Evolutionary conservation across 164 flowering plant species (phyloP).

Genomic region (Annona cherimola): DNA sequence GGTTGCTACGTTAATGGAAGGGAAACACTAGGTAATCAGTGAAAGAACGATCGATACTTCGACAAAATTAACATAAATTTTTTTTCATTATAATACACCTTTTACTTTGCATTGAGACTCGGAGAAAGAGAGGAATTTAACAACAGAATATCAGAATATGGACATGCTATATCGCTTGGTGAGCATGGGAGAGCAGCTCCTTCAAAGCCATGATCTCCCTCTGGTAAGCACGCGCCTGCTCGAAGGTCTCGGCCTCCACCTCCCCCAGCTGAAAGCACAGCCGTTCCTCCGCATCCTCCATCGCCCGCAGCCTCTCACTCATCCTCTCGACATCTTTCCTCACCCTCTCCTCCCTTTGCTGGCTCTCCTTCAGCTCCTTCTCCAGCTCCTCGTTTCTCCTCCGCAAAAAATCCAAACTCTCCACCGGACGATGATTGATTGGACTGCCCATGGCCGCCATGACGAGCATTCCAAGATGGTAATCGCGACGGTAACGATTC

Average conservation of each 20-base stretch:
- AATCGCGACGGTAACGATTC: too few relatives aligned
- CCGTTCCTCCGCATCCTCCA: constrained; percentile 78
- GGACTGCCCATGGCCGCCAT: constrained; percentile 3
- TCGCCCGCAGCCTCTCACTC: constrained; percentile 39
- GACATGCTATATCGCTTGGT: constrained; percentile 19
- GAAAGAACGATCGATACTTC: too few relatives aligned
- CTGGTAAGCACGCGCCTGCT: constrained; percentile 53
- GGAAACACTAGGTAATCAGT: too few relatives aligned
- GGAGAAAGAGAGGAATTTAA: too few relatives aligned
- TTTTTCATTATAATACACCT: too few relatives aligned
- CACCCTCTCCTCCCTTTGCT: constrained; percentile 52
- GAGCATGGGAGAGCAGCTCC: constrained; percentile 56
- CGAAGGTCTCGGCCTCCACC: constrained; percentile 69
- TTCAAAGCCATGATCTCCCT: constrained; percentile 36
- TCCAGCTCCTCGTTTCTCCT: constrained; percentile 65
- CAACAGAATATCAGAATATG: too few relatives aligned
- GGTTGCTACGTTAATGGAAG: too few relatives aligned
- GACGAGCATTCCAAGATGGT: background rate
- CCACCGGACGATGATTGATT: background rate
- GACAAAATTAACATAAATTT: too few relatives aligned
- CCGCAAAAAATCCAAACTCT: constrained; percentile 18
- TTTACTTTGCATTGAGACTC: too few relatives aligned
- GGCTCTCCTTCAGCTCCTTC: constrained; percentile 43
- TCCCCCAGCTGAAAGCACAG: constrained; percentile 75
- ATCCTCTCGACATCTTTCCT: constrained; percentile 34